Evolutionary conservation across 805 yeast genomes (phyloP).

Genomic region (Candida ovalis): DNA sequence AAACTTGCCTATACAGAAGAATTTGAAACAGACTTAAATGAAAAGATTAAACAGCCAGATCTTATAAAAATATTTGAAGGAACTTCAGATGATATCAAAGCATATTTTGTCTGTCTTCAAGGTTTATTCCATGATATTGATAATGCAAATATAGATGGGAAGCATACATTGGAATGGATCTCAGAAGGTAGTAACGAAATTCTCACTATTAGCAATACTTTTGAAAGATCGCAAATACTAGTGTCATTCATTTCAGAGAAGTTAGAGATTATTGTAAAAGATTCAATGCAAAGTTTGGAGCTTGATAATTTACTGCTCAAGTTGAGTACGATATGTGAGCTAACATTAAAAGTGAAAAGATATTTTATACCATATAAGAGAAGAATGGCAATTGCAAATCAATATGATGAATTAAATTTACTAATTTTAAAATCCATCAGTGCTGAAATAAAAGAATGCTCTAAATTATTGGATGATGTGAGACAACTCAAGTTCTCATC

Average conservation of each 20-base stretch:
- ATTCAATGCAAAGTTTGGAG: constrained; percentile 4
- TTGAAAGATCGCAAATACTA: constrained; percentile 33
- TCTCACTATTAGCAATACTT: constrained; percentile 27
- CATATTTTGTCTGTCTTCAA: neutral
- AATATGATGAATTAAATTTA: constrained; percentile 40
- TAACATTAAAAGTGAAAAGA: constrained; percentile 25
- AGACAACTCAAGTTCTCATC: constrained; percentile 37
- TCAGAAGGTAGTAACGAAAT: constrained; percentile 30
- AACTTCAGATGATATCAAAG: neutral
- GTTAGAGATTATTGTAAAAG: constrained; percentile 28
- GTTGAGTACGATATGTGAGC: constrained; percentile 31
- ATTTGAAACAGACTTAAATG: neutral
- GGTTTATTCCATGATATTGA: constrained; percentile 6
- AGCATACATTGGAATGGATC: constrained; percentile 24
- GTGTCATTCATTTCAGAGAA: constrained; percentile 33
- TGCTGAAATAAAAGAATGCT: constrained; percentile 35
- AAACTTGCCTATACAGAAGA: neutral
- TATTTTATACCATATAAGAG: constrained; percentile 28
- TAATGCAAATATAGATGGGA: constrained; percentile 6
- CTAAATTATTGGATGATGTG: constrained; percentile 33
- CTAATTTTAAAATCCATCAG: constrained; percentile 40
- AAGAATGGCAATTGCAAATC: constrained; percentile 37
- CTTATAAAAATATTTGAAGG: neutral
- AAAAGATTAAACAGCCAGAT: neutral
- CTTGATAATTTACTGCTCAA: constrained; percentile 3